A percentile compares a stretch with the other conserved stretches of the same genome.
Evolutionary conservation across 306 rosid species (phyloP).

Genomic region (Chamaecrista fasciculata): DNA sequence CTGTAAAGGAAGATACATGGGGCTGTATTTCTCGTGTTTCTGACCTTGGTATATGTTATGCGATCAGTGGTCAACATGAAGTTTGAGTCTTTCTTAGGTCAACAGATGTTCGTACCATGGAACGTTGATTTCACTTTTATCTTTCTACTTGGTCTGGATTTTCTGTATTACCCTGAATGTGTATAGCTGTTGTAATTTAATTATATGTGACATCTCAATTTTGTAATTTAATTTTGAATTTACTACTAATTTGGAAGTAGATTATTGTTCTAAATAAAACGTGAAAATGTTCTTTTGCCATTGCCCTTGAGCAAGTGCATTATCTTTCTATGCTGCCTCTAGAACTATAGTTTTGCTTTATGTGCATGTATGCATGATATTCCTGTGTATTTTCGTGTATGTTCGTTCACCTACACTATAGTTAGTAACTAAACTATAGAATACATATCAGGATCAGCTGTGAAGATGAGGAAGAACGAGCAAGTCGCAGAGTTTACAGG

Average conservation of each 20-base stretch:
- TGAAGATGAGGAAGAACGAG: constrained; percentile 68
- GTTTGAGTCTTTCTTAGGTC: neutral
- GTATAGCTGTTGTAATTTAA: neutral
- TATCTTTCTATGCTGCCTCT: neutral
- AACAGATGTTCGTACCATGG: neutral
- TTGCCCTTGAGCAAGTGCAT: neutral
- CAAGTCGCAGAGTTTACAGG: constrained; percentile 66
- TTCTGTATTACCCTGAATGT: neutral
- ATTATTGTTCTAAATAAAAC: neutral
- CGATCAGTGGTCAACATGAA: neutral
- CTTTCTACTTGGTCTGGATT: neutral
- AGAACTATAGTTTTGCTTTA: neutral
- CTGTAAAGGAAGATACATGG: neutral
- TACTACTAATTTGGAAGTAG: neutral
- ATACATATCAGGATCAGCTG: constrained; percentile 50
- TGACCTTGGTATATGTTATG: neutral
- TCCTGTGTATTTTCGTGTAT: neutral
- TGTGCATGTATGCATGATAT: neutral
- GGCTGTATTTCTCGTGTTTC: neutral
- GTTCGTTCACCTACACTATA: neutral
- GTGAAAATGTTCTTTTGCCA: neutral
- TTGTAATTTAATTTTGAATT: neutral
- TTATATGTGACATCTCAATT: neutral
- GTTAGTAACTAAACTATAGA: neutral
- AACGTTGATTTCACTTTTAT: neutral